These are phyloP conservation scores for Fraxinus anomala DNA, from an alignment of 257 asterid species.

Conservation along the genomic window DNA sequence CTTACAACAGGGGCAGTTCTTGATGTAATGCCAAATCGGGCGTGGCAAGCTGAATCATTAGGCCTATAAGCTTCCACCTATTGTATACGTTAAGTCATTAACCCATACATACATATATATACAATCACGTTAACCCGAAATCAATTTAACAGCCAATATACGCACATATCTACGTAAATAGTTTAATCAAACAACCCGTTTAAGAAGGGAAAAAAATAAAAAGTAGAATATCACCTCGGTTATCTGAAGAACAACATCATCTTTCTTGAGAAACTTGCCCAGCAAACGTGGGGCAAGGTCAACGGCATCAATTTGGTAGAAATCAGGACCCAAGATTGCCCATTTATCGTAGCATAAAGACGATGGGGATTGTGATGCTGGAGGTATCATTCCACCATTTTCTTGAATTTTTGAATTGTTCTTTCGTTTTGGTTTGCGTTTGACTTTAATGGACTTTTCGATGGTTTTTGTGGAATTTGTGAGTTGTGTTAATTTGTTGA, in stretches of 20 bases:
- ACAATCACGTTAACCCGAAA: constrained; percentile 27
- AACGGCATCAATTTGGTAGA: constrained; percentile 89
- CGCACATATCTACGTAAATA: background rate
- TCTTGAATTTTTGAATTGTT: constrained; percentile 23
- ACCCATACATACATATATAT: background rate
- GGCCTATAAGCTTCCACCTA: constrained; percentile 98
- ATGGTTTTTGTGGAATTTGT: constrained; percentile 26
- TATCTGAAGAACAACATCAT: constrained; percentile 81
- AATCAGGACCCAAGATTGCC: constrained; percentile 56
- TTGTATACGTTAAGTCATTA: constrained; percentile 18
- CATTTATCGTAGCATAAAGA: constrained; percentile 33
- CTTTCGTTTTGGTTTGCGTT: constrained; percentile 28
- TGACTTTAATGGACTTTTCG: constrained; percentile 27
- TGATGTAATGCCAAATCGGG: constrained; percentile 82
- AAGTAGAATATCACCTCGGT: constrained; percentile 57
- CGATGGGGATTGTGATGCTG: constrained; percentile 24
- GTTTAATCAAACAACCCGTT: background rate
- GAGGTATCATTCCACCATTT: constrained; percentile 19
- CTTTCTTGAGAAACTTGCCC: constrained; percentile 81
- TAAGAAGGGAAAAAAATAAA: background rate
- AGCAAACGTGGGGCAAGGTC: constrained; percentile 95
- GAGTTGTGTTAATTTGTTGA: constrained; percentile 30
- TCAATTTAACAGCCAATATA: background rate
- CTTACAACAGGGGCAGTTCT: constrained; percentile 95
- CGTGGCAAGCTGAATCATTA: constrained; percentile 96